These are phyloP conservation scores for Spongispora temasekensis DNA, from an alignment of 1,284 basidiomycete genomes.

Conservation along the genomic window DNA sequence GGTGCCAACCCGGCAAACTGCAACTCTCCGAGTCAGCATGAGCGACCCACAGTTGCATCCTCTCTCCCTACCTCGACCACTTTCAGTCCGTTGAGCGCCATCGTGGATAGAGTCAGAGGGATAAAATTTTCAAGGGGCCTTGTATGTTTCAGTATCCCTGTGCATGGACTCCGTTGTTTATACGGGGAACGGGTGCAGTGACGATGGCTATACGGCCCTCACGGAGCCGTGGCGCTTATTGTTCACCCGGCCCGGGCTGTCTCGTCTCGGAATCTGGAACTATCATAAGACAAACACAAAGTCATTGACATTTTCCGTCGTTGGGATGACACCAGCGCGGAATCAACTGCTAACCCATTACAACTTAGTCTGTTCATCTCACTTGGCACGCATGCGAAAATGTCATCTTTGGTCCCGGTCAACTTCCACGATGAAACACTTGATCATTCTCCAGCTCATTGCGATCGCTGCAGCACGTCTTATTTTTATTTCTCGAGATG, in stretches of 20 bases:
- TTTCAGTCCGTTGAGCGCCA: slow-evolving; percentile 55
- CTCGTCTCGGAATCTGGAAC: neutral
- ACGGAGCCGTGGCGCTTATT: slow-evolving; percentile 5
- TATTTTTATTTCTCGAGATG: slow-evolving; percentile 10
- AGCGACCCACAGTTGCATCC: no score
- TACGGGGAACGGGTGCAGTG: slow-evolving; percentile 1
- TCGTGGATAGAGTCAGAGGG: slow-evolving; percentile 19
- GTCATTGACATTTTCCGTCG: neutral
- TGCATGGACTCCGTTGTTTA: neutral
- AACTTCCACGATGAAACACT: slow-evolving; percentile 13
- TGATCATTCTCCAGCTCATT: slow-evolving; percentile 3
- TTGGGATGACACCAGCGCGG: no score
- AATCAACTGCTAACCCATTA: no score
- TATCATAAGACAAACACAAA: no score
- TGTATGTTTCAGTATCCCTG: slow-evolving; percentile 16
- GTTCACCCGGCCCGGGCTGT: neutral
- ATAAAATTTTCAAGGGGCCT: neutral
- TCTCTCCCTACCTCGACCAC: slow-evolving; percentile 62
- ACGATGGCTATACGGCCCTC: neutral
- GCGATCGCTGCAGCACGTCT: slow-evolving; percentile 12
- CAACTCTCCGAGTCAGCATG: neutral
- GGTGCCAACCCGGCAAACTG: slow-evolving; percentile 87
- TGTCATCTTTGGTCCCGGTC: neutral
- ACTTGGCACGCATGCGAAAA: neutral
- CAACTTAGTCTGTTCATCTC: neutral